Conservation (phyloP, 164 flowering plant genomes). For the Aristolochia californica region DNA sequence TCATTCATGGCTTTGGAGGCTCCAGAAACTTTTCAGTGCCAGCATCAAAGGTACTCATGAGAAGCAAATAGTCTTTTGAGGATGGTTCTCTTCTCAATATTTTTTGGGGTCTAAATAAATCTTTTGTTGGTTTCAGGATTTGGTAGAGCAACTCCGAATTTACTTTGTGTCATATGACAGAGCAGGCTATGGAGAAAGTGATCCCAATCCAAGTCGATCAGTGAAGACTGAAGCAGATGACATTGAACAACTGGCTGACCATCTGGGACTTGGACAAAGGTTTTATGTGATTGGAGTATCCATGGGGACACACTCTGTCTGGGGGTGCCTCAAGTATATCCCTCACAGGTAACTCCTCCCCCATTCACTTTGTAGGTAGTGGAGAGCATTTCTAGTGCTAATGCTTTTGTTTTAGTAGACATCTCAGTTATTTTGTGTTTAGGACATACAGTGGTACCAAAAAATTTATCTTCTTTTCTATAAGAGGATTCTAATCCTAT, state of each 20-base stretch:
- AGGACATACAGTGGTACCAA: background rate
- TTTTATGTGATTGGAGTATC: slow-evolving; percentile 56
- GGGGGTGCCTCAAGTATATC: slow-evolving; percentile 66
- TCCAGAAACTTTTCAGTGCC: slow-evolving; percentile 10
- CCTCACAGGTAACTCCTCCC: slow-evolving; percentile 51
- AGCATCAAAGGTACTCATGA: slow-evolving; percentile 9
- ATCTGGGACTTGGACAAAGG: slow-evolving; percentile 44
- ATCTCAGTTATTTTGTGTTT: background rate
- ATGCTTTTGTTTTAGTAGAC: background rate
- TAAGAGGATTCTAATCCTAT: too few species aligned
- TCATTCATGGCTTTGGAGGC: slow-evolving; percentile 42
- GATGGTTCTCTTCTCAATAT: background rate
- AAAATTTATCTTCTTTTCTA: too few species aligned
- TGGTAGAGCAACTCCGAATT: slow-evolving; percentile 39
- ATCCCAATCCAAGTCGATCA: slow-evolving; percentile 46
- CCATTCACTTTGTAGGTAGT: too few species aligned
- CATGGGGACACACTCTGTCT: slow-evolving; percentile 53
- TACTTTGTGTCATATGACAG: slow-evolving; percentile 56
- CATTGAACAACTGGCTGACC: slow-evolving; percentile 71
- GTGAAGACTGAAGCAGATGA: slow-evolving; percentile 49
- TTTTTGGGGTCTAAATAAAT: background rate
- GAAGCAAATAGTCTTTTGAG: background rate
- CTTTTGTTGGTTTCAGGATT: slow-evolving; percentile 24
- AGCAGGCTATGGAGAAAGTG: slow-evolving; percentile 82
- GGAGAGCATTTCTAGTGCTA: background rate